phyloP scores from a whole-genome alignment of 164 flowering plant genomes.

The Sextonia rubra region DNA sequence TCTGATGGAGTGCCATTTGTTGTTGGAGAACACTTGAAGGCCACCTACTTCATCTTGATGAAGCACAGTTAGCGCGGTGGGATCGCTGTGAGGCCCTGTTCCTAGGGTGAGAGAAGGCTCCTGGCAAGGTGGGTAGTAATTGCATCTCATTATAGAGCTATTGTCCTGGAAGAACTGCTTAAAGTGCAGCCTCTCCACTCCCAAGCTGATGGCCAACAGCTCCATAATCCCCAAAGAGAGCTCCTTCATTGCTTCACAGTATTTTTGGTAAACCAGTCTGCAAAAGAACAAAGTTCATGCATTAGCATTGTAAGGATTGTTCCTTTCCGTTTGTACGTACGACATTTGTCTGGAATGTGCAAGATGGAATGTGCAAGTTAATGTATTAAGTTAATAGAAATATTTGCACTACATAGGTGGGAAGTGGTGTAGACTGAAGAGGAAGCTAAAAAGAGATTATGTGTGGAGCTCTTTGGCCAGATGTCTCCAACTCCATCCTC shows the following conservation, averaged over 20 bases:
- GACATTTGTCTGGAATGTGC: too few species aligned
- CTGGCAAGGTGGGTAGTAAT: conserved; percentile 66
- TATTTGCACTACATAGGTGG: too few species aligned
- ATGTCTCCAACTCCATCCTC: too few species aligned
- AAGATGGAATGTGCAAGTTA: too few species aligned
- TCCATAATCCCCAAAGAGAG: conserved; percentile 50
- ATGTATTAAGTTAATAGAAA: too few species aligned
- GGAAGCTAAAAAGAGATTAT: too few species aligned
- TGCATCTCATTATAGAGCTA: conserved; percentile 58
- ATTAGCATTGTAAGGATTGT: too few species aligned
- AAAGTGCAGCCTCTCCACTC: conserved; percentile 37
- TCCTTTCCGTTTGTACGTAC: too few species aligned
- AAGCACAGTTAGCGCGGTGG: conserved; percentile 73
- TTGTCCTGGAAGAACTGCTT: conserved; percentile 45
- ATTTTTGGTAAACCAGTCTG: conserved; percentile 53
- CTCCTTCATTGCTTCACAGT: conserved; percentile 58
- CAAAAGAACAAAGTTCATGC: not conserved
- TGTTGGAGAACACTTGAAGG: conserved; percentile 49
- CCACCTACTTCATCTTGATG: conserved; percentile 83
- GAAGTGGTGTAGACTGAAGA: too few species aligned
- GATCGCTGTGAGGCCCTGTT: conserved; percentile 81
- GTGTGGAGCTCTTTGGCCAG: too few species aligned
- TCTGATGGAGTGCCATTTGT: conserved; percentile 50
- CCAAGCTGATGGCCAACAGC: conserved; percentile 60
- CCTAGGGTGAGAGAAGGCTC: conserved; percentile 56